Base-by-base conservation (phyloP, 495 filamentous ascomycete species). In the Neurospora sp. region DNA sequence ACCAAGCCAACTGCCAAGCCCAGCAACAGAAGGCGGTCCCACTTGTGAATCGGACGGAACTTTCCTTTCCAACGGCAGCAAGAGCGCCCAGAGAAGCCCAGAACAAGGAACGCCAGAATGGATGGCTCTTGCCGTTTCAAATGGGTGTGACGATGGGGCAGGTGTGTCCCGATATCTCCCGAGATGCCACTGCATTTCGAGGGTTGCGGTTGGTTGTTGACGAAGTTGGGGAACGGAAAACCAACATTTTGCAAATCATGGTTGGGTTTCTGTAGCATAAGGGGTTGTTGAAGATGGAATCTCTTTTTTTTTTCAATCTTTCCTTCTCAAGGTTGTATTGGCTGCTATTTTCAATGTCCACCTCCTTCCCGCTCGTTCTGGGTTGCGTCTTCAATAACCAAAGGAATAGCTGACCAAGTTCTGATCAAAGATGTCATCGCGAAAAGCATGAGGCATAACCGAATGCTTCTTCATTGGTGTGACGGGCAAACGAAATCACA, bases 111-210 rank as follows among this genome's bases (percentile, higher is more conserved):
- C 2, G 11, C 11, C 53, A 31, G 27, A 35, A n/a, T 44, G 48
- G 48, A 27, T 59, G 48, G 20, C 5, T 31, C 53, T 61, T 61
- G 27, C 53, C 27, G 22, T 35, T 42, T 42, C 12, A 14, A 61
- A 31, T 35, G 27, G 53, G 53, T 75, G 73, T 71, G 72, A 73
- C 73, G 59, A 42, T 68, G 27, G 7, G 18, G 14, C 72, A 70
- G 31, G 48, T 5, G 1, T 59, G 35, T 72, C 59, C 75, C 75
- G 75, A 76, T n/a, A 74, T 76, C 48, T 75, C 44, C 75, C 75
- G 75, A 40, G 73, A 68, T 69, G 66, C 5, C 20, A 59, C 20
- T 59, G 48, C 20, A 27, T 59, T 59, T 53, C 3, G 46, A 18
- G 22, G 6, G 14, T 3, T 31, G 53, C 27, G 53, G 53, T 66